Evolutionary conservation across 108 stramenopile genomes (phyloP).

Genomic region (Hondaea fermentalgiana): DNA sequence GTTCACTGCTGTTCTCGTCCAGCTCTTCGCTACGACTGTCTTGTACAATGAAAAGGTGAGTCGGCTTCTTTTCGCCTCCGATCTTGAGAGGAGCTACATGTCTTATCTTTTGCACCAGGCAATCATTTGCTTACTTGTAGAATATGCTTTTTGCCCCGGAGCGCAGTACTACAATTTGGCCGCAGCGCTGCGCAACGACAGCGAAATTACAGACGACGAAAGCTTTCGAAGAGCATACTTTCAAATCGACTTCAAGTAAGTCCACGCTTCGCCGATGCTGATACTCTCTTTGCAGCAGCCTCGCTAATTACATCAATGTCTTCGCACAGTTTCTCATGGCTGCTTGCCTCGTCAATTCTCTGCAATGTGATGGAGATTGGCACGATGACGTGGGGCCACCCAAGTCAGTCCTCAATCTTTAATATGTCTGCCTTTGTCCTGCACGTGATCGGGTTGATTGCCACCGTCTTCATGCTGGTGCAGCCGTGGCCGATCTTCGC

Average conservation of each 20-base stretch:
- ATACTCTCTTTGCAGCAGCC: no score
- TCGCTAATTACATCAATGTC: no score
- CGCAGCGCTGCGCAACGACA: neutral
- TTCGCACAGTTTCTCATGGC: neutral
- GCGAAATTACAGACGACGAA: neutral
- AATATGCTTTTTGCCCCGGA: neutral
- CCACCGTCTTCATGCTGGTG: neutral
- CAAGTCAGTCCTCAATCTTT: neutral
- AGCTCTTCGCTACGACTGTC: neutral
- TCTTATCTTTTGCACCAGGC: no score
- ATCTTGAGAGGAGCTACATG: no score
- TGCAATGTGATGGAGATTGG: neutral
- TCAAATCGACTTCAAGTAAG: neutral
- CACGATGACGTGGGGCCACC: constrained; percentile 7
- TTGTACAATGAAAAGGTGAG: neutral
- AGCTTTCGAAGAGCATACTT: neutral
- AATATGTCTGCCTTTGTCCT: neutral
- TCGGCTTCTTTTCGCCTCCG: neutral
- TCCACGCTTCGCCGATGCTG: neutral
- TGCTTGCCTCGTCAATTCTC: neutral
- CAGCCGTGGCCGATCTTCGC: constrained; percentile 12
- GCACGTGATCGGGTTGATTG: neutral
- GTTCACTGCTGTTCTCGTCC: neutral
- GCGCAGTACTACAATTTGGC: constrained; percentile 11
- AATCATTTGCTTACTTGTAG: no score